Conservation (phyloP, 23 red algal species). For the Gracilaria gracilis region DNA sequence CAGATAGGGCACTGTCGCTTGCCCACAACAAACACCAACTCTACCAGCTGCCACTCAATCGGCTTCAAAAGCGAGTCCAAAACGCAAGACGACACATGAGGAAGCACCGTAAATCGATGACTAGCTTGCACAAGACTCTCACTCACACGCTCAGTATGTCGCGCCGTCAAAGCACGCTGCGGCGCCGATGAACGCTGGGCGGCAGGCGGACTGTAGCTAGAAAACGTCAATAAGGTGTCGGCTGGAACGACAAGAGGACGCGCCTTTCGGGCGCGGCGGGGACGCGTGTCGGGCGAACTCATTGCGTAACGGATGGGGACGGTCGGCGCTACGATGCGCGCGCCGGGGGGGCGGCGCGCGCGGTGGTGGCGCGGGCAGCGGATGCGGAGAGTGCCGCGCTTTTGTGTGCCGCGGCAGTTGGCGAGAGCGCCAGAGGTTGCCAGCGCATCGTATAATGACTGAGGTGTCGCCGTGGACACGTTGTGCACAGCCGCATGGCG, state of each 20-base stretch:
- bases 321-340: neutral
- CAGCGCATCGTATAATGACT: conserved; percentile 4
- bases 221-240: conserved; percentile 41
- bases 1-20: conserved; percentile 49
- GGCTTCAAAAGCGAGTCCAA: neutral
- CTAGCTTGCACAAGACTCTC: neutral
- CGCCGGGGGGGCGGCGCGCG: neutral
- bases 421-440: neutral
- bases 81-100: neutral
- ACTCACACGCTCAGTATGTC: neutral
- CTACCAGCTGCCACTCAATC: conserved; percentile 34
- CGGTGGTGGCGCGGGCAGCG: neutral
- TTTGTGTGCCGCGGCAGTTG: neutral
- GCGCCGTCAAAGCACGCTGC: neutral
- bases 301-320: neutral
- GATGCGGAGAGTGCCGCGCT: neutral
- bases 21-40: conserved; percentile 30
- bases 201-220: conserved; percentile 30
- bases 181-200: neutral
- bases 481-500: neutral
- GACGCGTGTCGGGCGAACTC: conserved; percentile 18
- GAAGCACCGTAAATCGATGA: neutral
- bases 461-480: neutral
- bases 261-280: conserved; percentile 12
- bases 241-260: conserved; percentile 47